Evolutionary conservation across 495 filamentous ascomycete genomes (phyloP).

Genomic region (Penicillium arizonense): DNA sequence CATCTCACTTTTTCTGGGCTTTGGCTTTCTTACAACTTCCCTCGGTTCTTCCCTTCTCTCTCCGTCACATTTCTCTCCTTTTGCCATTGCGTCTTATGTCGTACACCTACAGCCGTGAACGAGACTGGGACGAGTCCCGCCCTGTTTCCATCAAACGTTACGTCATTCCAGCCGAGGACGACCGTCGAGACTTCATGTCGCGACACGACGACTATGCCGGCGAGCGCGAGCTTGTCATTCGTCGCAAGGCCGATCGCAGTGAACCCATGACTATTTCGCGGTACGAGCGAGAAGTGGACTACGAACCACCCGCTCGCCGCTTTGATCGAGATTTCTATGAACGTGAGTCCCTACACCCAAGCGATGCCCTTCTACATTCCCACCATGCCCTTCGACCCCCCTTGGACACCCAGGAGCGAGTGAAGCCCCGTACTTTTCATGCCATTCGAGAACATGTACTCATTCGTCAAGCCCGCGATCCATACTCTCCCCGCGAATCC

Average conservation of each 20-base stretch:
- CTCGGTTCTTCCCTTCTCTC: constrained; percentile 2
- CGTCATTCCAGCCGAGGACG: constrained; percentile 46
- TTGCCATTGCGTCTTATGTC: constrained; percentile 35
- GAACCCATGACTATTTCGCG: constrained; percentile 36
- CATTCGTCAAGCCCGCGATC: constrained; percentile 68
- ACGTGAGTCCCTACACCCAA: constrained; percentile 42
- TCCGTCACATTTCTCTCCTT: constrained; percentile 1
- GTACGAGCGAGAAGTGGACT: constrained; percentile 48
- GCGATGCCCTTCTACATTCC: constrained; percentile 60
- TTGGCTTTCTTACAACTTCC: too few relatives aligned
- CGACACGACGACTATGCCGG: constrained; percentile 39
- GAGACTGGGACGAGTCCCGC: constrained; percentile 46
- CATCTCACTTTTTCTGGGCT: constrained; percentile 3
- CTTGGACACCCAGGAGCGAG: constrained; percentile 63
- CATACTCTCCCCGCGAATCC: constrained; percentile 65
- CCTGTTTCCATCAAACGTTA: constrained; percentile 50
- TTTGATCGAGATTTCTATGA: constrained; percentile 56
- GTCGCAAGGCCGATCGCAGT: constrained; percentile 44
- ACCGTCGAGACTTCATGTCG: constrained; percentile 40
- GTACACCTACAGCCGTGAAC: constrained; percentile 40
- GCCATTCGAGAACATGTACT: constrained; percentile 77
- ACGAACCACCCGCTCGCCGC: constrained; percentile 31
- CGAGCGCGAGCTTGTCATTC: constrained; percentile 50
- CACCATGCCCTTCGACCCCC: constrained; percentile 35
- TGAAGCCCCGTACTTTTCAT: constrained; percentile 45